A percentile compares a stretch with the other conserved stretches of the same genome.
Evolutionary conservation across 108 stramenopile species (phyloP).

Genomic region (Cyclotella choctawhatcheeana): DNA sequence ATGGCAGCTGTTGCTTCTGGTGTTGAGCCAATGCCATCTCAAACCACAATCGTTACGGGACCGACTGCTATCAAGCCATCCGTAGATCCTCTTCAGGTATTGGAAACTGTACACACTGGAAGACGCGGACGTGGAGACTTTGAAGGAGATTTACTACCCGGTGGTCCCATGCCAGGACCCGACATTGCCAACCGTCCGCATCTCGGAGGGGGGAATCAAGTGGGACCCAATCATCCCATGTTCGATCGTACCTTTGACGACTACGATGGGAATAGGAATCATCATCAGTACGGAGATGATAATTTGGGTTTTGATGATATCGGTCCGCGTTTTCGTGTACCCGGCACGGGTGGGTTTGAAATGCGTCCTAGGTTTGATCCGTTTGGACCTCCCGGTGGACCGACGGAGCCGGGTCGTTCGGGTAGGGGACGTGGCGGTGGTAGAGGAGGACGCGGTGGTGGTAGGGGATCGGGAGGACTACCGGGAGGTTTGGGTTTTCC

Average conservation of each 20-base stretch:
- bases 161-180: slow-evolving; percentile 52
- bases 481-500: slow-evolving; percentile 70
- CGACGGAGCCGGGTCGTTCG: slow-evolving; percentile 42
- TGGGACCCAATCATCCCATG: slow-evolving; percentile 87
- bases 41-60: slow-evolving; percentile 8
- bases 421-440: slow-evolving; percentile 39
- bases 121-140: slow-evolving; percentile 59
- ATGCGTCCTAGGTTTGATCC: slow-evolving; percentile 88
- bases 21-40: background rate
- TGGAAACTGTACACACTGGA: background rate
- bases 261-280: no score
- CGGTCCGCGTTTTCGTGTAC: slow-evolving; percentile 27
- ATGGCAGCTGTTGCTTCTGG: no score
- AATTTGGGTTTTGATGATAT: slow-evolving; percentile 33
- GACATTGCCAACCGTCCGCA: background rate
- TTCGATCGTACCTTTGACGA: slow-evolving; percentile 60
- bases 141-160: slow-evolving; percentile 73
- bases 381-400: slow-evolving; percentile 71
- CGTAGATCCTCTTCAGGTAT: slow-evolving; percentile 44
- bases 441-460: slow-evolving; percentile 29
- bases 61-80: slow-evolving; percentile 19
- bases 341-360: slow-evolving; percentile 52
- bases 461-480: slow-evolving; percentile 16
- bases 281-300: slow-evolving; percentile 21
- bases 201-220: slow-evolving; percentile 62